Evolutionary conservation across 2,329 filamentous ascomycete genomes (phyloP), one percentile per base, ranked within the genome.

Genomic region (Diaporthe sp.): DNA sequence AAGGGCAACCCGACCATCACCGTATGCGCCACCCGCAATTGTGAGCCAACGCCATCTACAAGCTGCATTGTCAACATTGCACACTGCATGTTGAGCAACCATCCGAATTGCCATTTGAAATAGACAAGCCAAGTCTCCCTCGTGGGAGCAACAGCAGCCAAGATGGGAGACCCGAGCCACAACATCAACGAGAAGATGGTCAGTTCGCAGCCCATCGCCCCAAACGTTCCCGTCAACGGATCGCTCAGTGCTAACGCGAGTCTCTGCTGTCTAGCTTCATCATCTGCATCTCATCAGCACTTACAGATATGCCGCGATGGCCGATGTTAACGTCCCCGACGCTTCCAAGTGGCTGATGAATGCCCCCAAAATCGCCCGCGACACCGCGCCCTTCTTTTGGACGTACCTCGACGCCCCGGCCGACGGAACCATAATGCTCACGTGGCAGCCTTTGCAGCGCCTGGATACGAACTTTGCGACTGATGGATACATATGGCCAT

Each of bases 401-500:
- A 96, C 94, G 61, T 98, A 96, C 83, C 91, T 98, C 74, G 92
- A 97, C 80, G 90, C 92, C 72, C 96, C 96, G 15, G 89, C 89
- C 71, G 95, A 98, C 84, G 95, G 95, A 74, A 93, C 93, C 12
- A 90, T 98, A 60, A 91, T 97, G 82, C 88, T 98, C 78, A 94
- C 94, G 71, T 98, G 96, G 96, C 95, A 98, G 83, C 94, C 96
- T 2, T 87, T 94, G 71, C 90, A 92, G 80, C 90, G 92, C 75
- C 85, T 94, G 73, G 91, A 91, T 5, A 92, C 90, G 2, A 93
- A 92, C 80, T 98, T 96, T 82, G 93, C 96, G 12, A 98, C 94
- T 49, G 96, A 99, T 86, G 97, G 97, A 63, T 97, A 96, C 83
- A 89, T 98, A 25, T 99, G 96, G 96, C 92, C 92, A 22, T 94